Conservation (phyloP, 1,139 yeast genomes). For the Nematodospora anomalae region DNA sequence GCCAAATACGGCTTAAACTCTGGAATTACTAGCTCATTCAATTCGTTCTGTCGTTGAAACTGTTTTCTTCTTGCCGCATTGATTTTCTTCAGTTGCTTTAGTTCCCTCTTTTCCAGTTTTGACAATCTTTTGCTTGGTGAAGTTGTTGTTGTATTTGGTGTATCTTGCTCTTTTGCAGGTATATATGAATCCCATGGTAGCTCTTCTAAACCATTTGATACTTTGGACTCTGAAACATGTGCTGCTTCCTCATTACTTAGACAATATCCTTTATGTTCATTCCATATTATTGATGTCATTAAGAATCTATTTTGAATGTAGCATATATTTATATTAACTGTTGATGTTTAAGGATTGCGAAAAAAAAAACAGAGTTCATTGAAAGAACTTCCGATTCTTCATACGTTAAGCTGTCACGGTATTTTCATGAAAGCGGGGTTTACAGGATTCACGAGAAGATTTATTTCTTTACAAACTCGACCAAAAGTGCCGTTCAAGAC, state of each 20-base stretch:
- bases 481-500: constrained; percentile 35
- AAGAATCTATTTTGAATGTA: too few species aligned
- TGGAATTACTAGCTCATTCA: constrained; percentile 1
- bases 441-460: constrained; percentile 5
- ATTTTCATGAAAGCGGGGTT: background rate
- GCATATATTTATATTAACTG: too few species aligned
- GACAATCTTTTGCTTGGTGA: constrained; percentile 18
- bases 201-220: constrained; percentile 33
- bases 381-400: background rate
- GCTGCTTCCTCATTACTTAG: constrained; percentile 13
- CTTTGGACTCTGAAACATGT: background rate
- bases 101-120: constrained; percentile 31
- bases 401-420: too few species aligned
- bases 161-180: constrained; percentile 11
- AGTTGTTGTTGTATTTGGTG: constrained; percentile 1
- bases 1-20: constrained; percentile 22
- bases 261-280: constrained; percentile 26
- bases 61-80: constrained; percentile 25
- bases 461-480: constrained; percentile 17
- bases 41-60: constrained; percentile 16
- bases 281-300: constrained; percentile 16
- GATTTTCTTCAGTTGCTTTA: constrained; percentile 31
- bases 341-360: background rate
- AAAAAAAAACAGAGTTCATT: background rate
- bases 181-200: constrained; percentile 27